Evolutionary conservation across 1,139 yeast species (phyloP), one percentile per base, ranked within the genome.

Genomic region (Candida glucosophila): DNA sequence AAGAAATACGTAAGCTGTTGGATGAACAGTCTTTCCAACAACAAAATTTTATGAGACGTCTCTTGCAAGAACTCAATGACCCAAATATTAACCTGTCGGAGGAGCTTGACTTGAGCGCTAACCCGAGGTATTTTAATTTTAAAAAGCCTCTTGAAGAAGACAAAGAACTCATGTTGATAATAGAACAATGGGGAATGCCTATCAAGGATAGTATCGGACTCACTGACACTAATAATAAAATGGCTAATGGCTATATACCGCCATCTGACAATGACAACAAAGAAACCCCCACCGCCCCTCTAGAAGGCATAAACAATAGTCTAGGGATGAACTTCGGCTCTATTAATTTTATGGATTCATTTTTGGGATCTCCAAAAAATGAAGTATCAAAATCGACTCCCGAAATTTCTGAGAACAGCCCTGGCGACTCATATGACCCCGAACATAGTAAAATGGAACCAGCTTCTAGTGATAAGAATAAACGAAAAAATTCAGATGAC

Each of bases 21-120:
- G 62, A 58, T 32, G 50, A 49, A 19, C 65, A 59, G 31, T 40
- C 36, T 13, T 29, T 33, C 15, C 39, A 38, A 23, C 58, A 52
- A 31, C 42, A 40, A 12, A 35, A 30, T 12, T 28, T 45, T n/a
- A 20, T 39, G 11, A 31, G 35, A 9, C 22, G 29, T 27, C 28
- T 14, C 35, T 29, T 20, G 28, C 34, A n/a, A n/a, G n/a, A n/a
- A n/a, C n/a, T 7, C 29, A 34, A 13, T 22, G 28, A 16, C 26
- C 33, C 18, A 25, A 3, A 20, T 6, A 15, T 12, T 6, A 11
- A 22, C 15, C n/a, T 28, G 10, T 19, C 19, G 13, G 39, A 49
- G 10, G 31, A 25, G 12, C 29, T 52, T n/a, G 35, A 43, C 26
- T 13, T 26, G 4, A 22, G 25, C 5, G 51, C 52, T 2, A 37